A percentile compares a stretch with the other conserved stretches of the same genome.
Conservation (phyloP, 306 rosid genomes). For the Rosa lucieae region DNA sequence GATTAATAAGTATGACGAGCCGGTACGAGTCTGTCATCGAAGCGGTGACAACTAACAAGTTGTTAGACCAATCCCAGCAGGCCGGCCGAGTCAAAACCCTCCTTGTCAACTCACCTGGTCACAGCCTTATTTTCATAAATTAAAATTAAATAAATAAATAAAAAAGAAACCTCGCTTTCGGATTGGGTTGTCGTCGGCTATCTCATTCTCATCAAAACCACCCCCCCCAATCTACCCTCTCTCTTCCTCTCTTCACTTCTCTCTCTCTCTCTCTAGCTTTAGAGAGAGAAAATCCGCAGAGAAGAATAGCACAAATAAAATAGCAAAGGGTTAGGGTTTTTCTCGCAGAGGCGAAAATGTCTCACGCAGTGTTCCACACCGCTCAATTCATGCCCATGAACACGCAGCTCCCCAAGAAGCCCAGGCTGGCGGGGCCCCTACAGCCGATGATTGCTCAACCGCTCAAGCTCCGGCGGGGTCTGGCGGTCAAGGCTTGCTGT, state of each 20-base stretch:
- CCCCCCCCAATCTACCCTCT: constrained; percentile 20
- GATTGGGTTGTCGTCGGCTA: constrained; percentile 60
- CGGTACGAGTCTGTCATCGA: neutral
- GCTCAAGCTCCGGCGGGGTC: constrained; percentile 13
- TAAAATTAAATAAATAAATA: neutral
- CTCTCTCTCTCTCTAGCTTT: constrained; percentile 35
- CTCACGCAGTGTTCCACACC: constrained; percentile 63
- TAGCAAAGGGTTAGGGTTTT: neutral
- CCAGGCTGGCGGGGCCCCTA: constrained; percentile 24
- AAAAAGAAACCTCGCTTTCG: constrained; percentile 6
- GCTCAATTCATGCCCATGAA: constrained; percentile 69
- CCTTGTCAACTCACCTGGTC: constrained; percentile 38
- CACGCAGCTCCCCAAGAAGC: constrained; percentile 42
- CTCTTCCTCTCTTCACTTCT: neutral
- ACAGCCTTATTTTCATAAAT: neutral
- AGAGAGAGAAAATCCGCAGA: constrained; percentile 21
- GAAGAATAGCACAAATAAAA: neutral
- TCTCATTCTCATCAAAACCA: constrained; percentile 31
- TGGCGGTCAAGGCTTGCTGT: constrained; percentile 39
- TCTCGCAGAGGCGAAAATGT: constrained; percentile 26
- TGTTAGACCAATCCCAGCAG: neutral
- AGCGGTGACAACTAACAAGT: neutral
- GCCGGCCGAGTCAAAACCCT: neutral
- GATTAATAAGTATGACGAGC: neutral
- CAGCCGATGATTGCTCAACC: neutral